Evolutionary conservation across 2,329 filamentous ascomycete species (phyloP).

Genomic region (Monosporascus sp.): DNA sequence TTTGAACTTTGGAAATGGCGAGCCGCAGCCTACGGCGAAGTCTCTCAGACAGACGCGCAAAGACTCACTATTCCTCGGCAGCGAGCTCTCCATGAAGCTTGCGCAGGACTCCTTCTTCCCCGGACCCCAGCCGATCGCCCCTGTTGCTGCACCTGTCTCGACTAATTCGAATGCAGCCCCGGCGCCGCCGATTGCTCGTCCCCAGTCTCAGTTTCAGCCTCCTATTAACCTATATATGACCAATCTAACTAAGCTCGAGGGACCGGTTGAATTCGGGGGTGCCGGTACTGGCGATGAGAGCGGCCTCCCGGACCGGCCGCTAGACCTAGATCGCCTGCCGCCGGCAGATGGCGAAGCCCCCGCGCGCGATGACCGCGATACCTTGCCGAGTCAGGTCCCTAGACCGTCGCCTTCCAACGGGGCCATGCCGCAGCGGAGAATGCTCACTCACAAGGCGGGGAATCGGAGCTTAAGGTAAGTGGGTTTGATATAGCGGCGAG

Average conservation of each 20-base stretch:
- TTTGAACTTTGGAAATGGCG: not conserved
- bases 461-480: constrained; percentile 3
- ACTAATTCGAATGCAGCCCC: not conserved
- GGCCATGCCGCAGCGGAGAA: not conserved
- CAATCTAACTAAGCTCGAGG: not conserved
- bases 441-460: constrained; percentile 6
- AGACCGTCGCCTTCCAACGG: not conserved
- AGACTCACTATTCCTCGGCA: constrained; percentile 13
- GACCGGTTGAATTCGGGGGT: not conserved
- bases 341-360: not conserved
- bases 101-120: constrained; percentile 14
- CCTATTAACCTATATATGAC: not conserved
- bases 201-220: not conserved
- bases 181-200: not conserved
- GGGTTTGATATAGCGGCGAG: not conserved
- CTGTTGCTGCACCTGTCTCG: too few relatives aligned
- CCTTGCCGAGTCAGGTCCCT: constrained; percentile 14
- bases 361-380: constrained; percentile 3
- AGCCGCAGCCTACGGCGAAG: not conserved
- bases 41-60: not conserved
- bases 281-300: not conserved
- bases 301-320: not conserved
- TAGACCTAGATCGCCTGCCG: not conserved
- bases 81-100: not conserved
- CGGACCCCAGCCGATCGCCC: not conserved